Percentiles rank a stretch among this genome's conserved stretches.
These are phyloP conservation scores for Exophiala mesophila DNA, from an alignment of 2,329 filamentous ascomycete genomes.

Conservation along the genomic window DNA sequence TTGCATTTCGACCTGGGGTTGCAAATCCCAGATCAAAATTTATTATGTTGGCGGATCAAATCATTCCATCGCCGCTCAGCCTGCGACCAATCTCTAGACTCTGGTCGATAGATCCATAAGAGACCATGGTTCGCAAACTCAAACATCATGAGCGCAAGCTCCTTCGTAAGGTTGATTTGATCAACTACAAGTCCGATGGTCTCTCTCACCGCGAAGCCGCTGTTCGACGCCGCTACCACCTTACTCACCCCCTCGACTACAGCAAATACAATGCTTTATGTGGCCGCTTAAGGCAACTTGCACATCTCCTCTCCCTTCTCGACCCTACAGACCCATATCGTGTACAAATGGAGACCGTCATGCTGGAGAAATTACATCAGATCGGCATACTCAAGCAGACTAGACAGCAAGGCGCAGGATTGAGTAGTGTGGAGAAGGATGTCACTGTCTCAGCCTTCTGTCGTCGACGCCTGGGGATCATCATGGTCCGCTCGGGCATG, in stretches of 20 bases:
- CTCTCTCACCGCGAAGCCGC: conserved; percentile 70
- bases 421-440: conserved; percentile 71
- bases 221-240: conserved; percentile 80
- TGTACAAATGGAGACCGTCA: conserved; percentile 75
- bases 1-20: neutral
- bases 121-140: conserved; percentile 86
- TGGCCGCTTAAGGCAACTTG: conserved; percentile 81
- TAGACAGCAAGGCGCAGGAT: conserved; percentile 68
- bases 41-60: too few species aligned
- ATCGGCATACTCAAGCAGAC: conserved; percentile 77
- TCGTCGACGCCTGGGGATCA: conserved; percentile 73
- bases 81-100: too few species aligned
- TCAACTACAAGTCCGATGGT: conserved; percentile 85
- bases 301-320: conserved; percentile 79
- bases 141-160: conserved; percentile 97
- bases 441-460: conserved; percentile 88
- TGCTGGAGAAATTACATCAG: conserved; percentile 87
- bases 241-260: conserved; percentile 86
- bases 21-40: too few species aligned
- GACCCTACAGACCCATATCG: conserved; percentile 72
- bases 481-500: conserved; percentile 90
- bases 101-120: too few species aligned
- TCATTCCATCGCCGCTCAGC: too few species aligned
- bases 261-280: conserved; percentile 62
- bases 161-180: conserved; percentile 86